Base-by-base conservation (phyloP, 345 rosid species). In the Gossypium mustelinum region DNA sequence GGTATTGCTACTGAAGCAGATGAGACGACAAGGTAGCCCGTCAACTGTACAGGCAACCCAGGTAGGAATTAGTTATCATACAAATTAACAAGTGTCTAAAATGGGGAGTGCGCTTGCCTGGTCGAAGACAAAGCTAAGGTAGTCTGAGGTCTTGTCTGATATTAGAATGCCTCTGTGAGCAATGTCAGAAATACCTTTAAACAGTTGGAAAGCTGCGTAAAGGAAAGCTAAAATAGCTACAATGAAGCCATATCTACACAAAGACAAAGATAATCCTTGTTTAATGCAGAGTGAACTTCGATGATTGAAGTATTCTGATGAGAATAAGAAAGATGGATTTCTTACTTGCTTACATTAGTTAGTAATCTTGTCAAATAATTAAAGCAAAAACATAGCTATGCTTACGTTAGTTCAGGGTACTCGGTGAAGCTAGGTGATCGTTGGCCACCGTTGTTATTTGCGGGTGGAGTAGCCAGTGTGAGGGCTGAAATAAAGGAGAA, bases 121-220 rank as follows among this genome's bases (percentile, higher is more conserved):
- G 78, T 91, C 97, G 43, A 90, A 82, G 22, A 84, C 75, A 84
- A 94, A 91, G 84, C 88, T 89, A 20, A 74, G 55, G 78, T 87
- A 86, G 73, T 94, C 94, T 0, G 92, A 92, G 68, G 84, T 73
- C 82, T 41, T 78, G 76, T 90, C 94, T 59, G 97, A 80, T 70
- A 92, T 85, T 50, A 88, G 70, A 77, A 90, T 71, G 66, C 96
- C 96, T 81, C 83, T 84, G 74, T 87, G 84, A 57, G 89, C 81
- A 64, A 87, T 80, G 57, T 89, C 98, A 50, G 89, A 89, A 29
- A 86, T 73, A 29, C 90, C 96, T 87, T 92, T 90, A 74, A 84
- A 82, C 70, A 91, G 88, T 79, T 92, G 96, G 70, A 89, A 85
- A 79, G 80, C 86, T 18, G 94, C 79, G 80, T 90, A 92, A 17